phyloP scores from a whole-genome alignment of 805 yeast genomes.

The Candida gorgasii region DNA sequence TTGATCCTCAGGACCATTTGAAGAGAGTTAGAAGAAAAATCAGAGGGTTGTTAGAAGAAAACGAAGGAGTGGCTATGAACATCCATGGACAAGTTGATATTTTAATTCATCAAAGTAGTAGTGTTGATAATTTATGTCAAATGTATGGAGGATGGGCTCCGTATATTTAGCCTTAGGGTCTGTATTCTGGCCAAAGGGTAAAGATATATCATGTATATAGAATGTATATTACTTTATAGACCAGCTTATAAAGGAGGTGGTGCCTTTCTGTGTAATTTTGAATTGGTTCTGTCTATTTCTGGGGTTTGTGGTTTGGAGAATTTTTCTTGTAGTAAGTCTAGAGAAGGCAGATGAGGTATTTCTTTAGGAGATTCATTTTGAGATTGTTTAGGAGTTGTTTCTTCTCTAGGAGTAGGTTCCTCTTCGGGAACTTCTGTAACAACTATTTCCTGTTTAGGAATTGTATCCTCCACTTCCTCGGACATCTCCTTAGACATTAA shows the following conservation, averaged over 20 bases:
- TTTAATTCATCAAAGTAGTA: slow-evolving; percentile 78
- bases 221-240: not conserved
- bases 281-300: not conserved
- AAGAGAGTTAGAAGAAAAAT: slow-evolving; percentile 74
- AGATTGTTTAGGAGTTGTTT: too few species aligned
- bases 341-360: too few species aligned
- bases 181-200: too few species aligned
- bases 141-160: slow-evolving; percentile 94
- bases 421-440: too few species aligned
- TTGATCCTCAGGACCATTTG: slow-evolving; percentile 67
- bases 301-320: too few species aligned
- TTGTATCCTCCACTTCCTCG: too few species aligned
- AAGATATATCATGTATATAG: too few species aligned
- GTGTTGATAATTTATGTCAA: slow-evolving; percentile 65
- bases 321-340: too few species aligned
- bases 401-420: too few species aligned
- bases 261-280: slow-evolving; percentile 18
- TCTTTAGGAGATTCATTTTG: too few species aligned
- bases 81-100: slow-evolving; percentile 92
- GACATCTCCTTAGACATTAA: too few species aligned
- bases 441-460: too few species aligned
- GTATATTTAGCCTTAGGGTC: slow-evolving; percentile 21
- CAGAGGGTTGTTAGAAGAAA: slow-evolving; percentile 74
- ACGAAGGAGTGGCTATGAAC: slow-evolving; percentile 84
- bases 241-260: slow-evolving; percentile 17